phyloP scores from a whole-genome alignment of 2,329 filamentous ascomycete species.

The Aspergillus intermedius region DNA sequence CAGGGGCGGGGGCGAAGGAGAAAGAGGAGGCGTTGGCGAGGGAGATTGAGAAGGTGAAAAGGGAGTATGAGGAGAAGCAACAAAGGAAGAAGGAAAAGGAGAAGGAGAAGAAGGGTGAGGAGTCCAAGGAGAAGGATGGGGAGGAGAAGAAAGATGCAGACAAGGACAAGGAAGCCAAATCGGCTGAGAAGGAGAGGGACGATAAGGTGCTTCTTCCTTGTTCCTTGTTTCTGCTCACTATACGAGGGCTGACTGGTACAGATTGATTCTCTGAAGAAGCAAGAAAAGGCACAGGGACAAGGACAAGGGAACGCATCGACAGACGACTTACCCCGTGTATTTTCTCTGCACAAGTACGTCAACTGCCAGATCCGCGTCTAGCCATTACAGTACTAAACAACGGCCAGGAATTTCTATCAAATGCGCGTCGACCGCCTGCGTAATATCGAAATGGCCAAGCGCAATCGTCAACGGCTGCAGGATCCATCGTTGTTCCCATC shows the following conservation, averaged over 20 bases:
- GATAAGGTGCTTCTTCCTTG: constrained; percentile 43
- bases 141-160: constrained; percentile 36
- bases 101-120: constrained; percentile 44
- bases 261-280: constrained; percentile 43
- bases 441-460: constrained; percentile 69
- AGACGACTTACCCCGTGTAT: constrained; percentile 71
- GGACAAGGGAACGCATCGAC: neutral
- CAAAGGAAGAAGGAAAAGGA: constrained; percentile 61
- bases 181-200: constrained; percentile 43
- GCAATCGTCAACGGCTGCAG: constrained; percentile 71
- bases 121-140: constrained; percentile 44
- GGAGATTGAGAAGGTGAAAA: constrained; percentile 43
- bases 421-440: constrained; percentile 73
- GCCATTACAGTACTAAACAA: neutral
- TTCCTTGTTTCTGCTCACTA: constrained; percentile 1
- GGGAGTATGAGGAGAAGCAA: constrained; percentile 68
- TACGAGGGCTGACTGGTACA: constrained; percentile 5
- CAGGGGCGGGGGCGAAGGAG: constrained; percentile 35
- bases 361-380: neutral
- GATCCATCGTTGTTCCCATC: constrained; percentile 78
- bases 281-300: constrained; percentile 13
- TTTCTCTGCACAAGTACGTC: constrained; percentile 68
- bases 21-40: constrained; percentile 39
- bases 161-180: constrained; percentile 31
- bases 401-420: constrained; percentile 69